phyloP scores from a whole-genome alignment of 805 yeast species.

The Ogataea henricii region DNA sequence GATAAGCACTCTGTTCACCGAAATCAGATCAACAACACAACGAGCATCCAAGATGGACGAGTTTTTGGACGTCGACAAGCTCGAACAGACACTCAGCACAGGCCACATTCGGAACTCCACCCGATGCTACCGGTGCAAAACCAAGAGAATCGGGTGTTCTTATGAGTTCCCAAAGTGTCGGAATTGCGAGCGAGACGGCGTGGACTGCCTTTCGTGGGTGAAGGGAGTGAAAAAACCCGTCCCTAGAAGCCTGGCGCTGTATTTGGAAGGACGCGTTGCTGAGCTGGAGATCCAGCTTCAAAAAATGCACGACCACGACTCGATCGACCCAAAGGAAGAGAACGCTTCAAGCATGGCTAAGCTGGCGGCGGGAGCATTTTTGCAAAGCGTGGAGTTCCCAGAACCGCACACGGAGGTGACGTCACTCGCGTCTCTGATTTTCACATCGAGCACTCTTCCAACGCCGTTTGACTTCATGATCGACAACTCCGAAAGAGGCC shows the following conservation, averaged over 20 bases:
- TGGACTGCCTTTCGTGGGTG: slow-evolving; percentile 18
- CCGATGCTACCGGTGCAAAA: slow-evolving; percentile 18
- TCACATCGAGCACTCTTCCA: slow-evolving; percentile 16
- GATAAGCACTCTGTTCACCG: no score
- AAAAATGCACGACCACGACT: slow-evolving; percentile 7
- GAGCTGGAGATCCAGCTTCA: slow-evolving; percentile 15
- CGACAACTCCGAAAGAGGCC: slow-evolving; percentile 10
- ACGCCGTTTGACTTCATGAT: slow-evolving; percentile 18
- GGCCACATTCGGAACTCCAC: slow-evolving; percentile 17
- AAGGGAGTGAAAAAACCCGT: slow-evolving; percentile 17
- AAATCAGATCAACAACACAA: no score
- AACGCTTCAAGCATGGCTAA: slow-evolving; percentile 11
- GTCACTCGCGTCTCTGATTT: slow-evolving; percentile 8
- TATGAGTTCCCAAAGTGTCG: slow-evolving; percentile 18
- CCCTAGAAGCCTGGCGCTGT: slow-evolving; percentile 15
- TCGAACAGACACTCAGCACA: neutral
- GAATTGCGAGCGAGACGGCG: slow-evolving; percentile 14
- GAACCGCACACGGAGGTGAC: slow-evolving; percentile 2
- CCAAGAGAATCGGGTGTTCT: slow-evolving; percentile 15
- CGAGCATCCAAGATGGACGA: slow-evolving; percentile 13
- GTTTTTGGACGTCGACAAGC: slow-evolving; percentile 4
- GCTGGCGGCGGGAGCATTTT: slow-evolving; percentile 15
- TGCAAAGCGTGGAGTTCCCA: slow-evolving; percentile 9
- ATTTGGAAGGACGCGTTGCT: slow-evolving; percentile 18
- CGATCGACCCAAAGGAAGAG: slow-evolving; percentile 14